Percentiles rank a stretch among this genome's conserved stretches.
These are phyloP conservation scores for Trifolium dubium DNA, from an alignment of 306 rosid species.

Conservation along the genomic window DNA sequence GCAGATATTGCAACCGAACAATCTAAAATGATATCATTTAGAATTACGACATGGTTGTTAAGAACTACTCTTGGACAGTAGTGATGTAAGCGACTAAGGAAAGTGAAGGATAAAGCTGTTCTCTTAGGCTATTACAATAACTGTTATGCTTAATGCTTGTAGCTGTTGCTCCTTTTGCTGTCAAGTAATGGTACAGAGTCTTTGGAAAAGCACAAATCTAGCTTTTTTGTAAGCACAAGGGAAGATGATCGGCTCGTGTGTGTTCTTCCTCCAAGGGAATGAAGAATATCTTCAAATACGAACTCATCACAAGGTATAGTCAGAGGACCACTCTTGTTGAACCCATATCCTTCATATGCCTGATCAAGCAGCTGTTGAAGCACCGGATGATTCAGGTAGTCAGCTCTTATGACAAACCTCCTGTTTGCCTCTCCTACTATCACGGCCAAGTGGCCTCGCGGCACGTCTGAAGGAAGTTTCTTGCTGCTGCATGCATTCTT, in stretches of 20 bases:
- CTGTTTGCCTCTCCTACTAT: slow-evolving; percentile 47
- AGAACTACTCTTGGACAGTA: slow-evolving; percentile 40
- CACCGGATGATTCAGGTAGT: slow-evolving; percentile 51
- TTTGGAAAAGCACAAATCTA: slow-evolving; percentile 31
- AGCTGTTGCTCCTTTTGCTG: slow-evolving; percentile 42
- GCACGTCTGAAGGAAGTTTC: slow-evolving; percentile 50
- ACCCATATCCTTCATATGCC: slow-evolving; percentile 54
- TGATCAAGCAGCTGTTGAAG: slow-evolving; percentile 51
- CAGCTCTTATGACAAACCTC: slow-evolving; percentile 52
- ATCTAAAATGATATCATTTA: slow-evolving; percentile 14
- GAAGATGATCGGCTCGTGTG: slow-evolving; percentile 35
- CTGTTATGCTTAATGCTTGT: slow-evolving; percentile 15
- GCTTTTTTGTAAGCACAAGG: slow-evolving; percentile 41
- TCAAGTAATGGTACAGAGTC: slow-evolving; percentile 45
- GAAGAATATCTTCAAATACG: slow-evolving; percentile 53
- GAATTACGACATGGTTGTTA: slow-evolving; percentile 31
- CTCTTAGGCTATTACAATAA: slow-evolving; percentile 23
- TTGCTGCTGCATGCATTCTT: slow-evolving; percentile 41
- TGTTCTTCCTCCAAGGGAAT: slow-evolving; percentile 42
- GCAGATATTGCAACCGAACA: slow-evolving; percentile 16
- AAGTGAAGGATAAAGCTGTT: slow-evolving; percentile 28
- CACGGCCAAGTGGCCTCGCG: slow-evolving; percentile 51
- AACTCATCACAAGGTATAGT: slow-evolving; percentile 59
- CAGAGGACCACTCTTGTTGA: slow-evolving; percentile 49
- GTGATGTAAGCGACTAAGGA: neutral